Evolutionary conservation across 257 asterid species (phyloP).

Genomic region (Vinca minor): DNA sequence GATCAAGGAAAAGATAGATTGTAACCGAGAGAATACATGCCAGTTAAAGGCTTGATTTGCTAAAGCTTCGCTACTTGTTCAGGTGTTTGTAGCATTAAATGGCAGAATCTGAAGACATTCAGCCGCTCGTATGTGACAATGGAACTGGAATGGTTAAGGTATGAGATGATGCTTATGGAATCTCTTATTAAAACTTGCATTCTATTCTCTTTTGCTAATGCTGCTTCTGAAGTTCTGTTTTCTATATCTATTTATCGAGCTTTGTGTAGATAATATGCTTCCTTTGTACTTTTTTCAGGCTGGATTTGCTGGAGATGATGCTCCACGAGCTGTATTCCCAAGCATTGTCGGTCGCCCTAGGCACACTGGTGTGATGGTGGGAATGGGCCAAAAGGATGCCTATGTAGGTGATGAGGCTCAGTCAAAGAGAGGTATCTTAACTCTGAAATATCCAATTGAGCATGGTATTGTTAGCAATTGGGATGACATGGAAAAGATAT

Average conservation of each 20-base stretch:
- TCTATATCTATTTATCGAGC: background rate
- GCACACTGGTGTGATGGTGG: conserved; percentile 32
- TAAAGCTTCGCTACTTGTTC: conserved; percentile 9
- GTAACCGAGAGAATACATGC: background rate
- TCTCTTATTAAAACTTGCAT: no score
- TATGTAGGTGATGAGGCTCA: conserved; percentile 35
- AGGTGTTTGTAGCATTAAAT: conserved; percentile 29
- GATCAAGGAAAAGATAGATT: background rate
- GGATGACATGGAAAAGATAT: conserved; percentile 31
- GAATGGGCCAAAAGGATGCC: conserved; percentile 31
- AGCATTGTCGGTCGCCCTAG: conserved; percentile 34
- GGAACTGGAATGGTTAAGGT: conserved; percentile 33
- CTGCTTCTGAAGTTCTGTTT: background rate
- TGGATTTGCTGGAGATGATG: conserved; percentile 36
- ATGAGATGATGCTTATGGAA: background rate
- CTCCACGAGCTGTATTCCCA: conserved; percentile 33
- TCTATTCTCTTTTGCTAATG: background rate
- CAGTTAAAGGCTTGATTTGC: background rate
- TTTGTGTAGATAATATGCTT: background rate
- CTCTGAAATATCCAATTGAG: conserved; percentile 28
- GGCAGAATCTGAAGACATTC: conserved; percentile 28
- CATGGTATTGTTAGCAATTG: conserved; percentile 28
- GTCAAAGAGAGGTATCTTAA: conserved; percentile 29
- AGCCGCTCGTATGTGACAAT: conserved; percentile 25
- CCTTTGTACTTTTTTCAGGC: conserved; percentile 15